Percentiles rank a stretch among this genome's conserved stretches.
Conservation (phyloP, 176 grass and related monocot species). For the Pharus latifolius region DNA sequence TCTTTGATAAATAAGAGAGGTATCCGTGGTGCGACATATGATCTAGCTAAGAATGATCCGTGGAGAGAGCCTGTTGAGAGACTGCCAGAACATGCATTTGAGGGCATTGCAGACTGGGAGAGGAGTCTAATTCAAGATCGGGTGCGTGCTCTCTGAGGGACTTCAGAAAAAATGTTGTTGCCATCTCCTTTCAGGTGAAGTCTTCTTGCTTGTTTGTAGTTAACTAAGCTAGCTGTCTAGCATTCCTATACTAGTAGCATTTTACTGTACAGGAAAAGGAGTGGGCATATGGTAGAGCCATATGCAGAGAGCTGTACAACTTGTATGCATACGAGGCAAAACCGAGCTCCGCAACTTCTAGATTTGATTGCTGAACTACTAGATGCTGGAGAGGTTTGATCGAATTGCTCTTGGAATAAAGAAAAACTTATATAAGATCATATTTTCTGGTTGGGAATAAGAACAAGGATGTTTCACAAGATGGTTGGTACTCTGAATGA, state of each 20-base stretch:
- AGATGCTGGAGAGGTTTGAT: background rate
- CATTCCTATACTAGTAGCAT: background rate
- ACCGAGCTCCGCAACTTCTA: background rate
- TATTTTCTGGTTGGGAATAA: background rate
- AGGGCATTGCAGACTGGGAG: conserved; percentile 49
- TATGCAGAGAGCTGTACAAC: background rate
- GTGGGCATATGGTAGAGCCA: background rate
- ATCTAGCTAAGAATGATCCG: conserved; percentile 79
- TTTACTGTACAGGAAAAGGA: background rate
- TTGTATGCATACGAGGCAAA: background rate
- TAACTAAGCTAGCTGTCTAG: background rate
- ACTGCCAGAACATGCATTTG: conserved; percentile 66
- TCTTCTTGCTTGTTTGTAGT: background rate
- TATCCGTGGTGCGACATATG: conserved; percentile 59
- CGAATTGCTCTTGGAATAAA: conserved; percentile 1
- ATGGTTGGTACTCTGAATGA: background rate
- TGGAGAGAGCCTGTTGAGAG: conserved; percentile 71
- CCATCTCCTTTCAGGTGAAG: background rate
- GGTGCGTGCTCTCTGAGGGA: conserved; percentile 34
- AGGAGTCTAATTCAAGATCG: conserved; percentile 55
- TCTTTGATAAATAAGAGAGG: conserved; percentile 48
- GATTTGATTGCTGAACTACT: background rate
- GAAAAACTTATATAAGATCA: background rate
- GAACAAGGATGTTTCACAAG: background rate
- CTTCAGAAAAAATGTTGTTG: conserved; percentile 2